Percentiles rank a stretch among this genome's conserved stretches.
Conservation (phyloP, 169 alveolate genomes). For the Plasmodium billcollinsi region DNA sequence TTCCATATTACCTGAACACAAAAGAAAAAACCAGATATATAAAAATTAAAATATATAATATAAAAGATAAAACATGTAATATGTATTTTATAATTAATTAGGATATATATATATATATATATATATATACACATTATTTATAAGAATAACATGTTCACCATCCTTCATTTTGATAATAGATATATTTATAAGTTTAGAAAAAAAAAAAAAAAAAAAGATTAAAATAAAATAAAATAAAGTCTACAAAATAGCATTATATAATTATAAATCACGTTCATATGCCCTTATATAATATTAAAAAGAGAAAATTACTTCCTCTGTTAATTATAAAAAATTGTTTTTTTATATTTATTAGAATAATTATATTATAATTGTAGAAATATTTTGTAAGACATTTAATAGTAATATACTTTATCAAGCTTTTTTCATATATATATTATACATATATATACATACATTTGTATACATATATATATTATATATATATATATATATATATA, state of each 20-base stretch:
- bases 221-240: too few relatives aligned
- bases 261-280: not conserved
- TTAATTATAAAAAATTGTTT: not conserved
- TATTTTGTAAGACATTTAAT: too few relatives aligned
- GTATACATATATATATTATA: too few relatives aligned
- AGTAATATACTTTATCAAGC: too few relatives aligned
- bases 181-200: not conserved
- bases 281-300: too few relatives aligned
- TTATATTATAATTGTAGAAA: not conserved
- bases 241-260: not conserved
- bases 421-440: too few relatives aligned
- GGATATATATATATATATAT: not conserved
- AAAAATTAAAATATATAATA: slow-evolving; percentile 10
- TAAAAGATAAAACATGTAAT: slow-evolving; percentile 7
- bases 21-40: slow-evolving; percentile 14
- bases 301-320: too few relatives aligned
- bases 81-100: not conserved
- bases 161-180: slow-evolving; percentile 35
- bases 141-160: slow-evolving; percentile 24
- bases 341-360: not conserved
- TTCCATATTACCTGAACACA: slow-evolving; percentile 15
- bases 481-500: too few relatives aligned
- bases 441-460: too few relatives aligned
- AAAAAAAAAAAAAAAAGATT: not conserved
- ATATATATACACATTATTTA: slow-evolving; percentile 7